Conservation (phyloP, 2,329 filamentous ascomycete species). For the Huntiella omanensis region DNA sequence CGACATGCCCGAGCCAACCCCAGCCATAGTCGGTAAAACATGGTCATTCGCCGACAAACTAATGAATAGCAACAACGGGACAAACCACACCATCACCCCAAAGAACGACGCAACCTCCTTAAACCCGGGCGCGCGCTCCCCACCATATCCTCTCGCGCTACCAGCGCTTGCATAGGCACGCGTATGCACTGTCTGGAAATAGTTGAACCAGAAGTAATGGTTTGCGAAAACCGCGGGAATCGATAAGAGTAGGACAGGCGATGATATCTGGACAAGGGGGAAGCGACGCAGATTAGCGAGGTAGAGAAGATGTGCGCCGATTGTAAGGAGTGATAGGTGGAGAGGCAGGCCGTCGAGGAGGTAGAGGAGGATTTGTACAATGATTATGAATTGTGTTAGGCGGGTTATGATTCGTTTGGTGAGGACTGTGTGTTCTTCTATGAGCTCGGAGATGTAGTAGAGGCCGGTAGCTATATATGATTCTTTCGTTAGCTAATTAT, state of each 20-base stretch:
- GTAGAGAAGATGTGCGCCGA: conserved; percentile 70
- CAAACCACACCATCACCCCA: conserved; percentile 87
- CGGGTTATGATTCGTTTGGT: conserved; percentile 71
- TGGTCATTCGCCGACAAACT: conserved; percentile 89
- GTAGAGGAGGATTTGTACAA: conserved; percentile 53
- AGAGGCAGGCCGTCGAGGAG: conserved; percentile 76
- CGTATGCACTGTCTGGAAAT: conserved; percentile 55
- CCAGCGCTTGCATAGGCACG: conserved; percentile 15
- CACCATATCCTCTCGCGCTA: conserved; percentile 38
- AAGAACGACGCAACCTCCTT: conserved; percentile 90
- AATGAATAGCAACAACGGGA: conserved; percentile 89
- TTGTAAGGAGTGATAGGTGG: conserved; percentile 51
- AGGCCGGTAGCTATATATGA: conserved; percentile 63
- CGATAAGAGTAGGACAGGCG: conserved; percentile 70
- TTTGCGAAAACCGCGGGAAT: conserved; percentile 66
- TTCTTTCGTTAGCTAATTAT: not conserved
- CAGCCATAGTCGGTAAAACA: conserved; percentile 80
- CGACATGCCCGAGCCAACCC: conserved; percentile 30
- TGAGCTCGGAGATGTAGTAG: conserved; percentile 94
- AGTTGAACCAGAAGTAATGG: conserved; percentile 88
- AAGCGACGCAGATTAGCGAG: conserved; percentile 64
- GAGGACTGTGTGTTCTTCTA: conserved; percentile 91
- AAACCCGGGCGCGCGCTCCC: conserved; percentile 54
- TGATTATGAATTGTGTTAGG: conserved; percentile 70
- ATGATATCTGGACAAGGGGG: conserved; percentile 64